Conservation (phyloP, 768 basidiomycete genomes). For the Kwoniella mangroviensis region DNA sequence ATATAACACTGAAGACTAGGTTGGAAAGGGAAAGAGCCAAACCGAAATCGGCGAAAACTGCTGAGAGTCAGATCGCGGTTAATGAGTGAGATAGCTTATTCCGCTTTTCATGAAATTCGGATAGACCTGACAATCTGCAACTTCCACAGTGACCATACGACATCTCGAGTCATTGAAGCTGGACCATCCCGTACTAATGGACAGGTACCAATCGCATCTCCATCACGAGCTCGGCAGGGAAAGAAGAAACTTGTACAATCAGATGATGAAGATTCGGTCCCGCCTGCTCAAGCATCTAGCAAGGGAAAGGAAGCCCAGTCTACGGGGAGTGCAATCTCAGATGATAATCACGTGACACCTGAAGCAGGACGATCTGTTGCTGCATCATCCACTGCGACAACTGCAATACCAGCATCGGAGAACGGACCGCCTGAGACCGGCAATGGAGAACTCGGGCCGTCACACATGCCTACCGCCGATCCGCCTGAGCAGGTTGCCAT, state of each 20-base stretch:
- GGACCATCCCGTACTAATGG: constrained; percentile 4
- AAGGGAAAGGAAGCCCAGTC: no score
- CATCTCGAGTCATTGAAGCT: not conserved
- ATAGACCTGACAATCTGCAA: not conserved
- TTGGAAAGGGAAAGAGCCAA: constrained; percentile 37
- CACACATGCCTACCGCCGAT: not conserved
- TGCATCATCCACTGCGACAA: no score
- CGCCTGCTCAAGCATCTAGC: not conserved
- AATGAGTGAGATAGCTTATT: no score
- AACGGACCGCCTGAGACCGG: not conserved
- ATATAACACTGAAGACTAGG: constrained; percentile 37
- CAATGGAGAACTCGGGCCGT: not conserved
- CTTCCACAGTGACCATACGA: not conserved
- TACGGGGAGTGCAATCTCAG: no score
- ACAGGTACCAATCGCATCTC: not conserved
- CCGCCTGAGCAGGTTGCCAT: not conserved
- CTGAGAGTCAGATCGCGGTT: not conserved
- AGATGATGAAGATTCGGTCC: constrained; percentile 3
- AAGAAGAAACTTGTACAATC: constrained; percentile 19
- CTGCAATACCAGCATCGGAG: no score
- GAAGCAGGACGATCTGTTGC: no score
- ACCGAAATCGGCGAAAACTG: constrained; percentile 1
- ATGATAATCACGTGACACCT: no score
- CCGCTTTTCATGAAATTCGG: not conserved
- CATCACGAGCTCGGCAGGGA: not conserved